A percentile compares a stretch with the other conserved stretches of the same genome.
These are phyloP conservation scores for Anthostomella pinea DNA, from an alignment of 2,329 filamentous ascomycete genomes.

Conservation along the genomic window DNA sequence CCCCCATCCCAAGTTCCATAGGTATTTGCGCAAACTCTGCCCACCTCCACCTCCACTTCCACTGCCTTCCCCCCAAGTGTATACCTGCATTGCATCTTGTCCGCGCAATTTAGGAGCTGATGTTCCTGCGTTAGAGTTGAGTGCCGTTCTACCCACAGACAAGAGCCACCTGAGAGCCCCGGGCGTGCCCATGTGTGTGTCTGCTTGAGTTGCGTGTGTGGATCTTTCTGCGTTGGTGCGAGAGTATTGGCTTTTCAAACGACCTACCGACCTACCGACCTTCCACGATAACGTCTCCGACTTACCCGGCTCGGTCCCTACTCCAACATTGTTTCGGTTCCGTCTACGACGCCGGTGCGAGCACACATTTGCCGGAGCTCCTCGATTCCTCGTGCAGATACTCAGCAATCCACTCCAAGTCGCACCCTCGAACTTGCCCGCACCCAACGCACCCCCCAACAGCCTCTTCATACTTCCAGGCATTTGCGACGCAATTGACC, in stretches of 20 bases:
- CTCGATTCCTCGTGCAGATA: neutral
- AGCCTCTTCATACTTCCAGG: no score
- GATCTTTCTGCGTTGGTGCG: slow-evolving; percentile 13
- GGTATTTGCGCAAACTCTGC: slow-evolving; percentile 25
- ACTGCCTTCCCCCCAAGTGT: no score
- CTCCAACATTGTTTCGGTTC: neutral
- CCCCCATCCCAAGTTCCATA: slow-evolving; percentile 12
- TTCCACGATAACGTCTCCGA: slow-evolving; percentile 20
- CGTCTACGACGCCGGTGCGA: neutral
- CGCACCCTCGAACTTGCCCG: no score
- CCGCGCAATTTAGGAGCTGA: slow-evolving; percentile 24
- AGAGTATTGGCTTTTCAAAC: slow-evolving; percentile 20
- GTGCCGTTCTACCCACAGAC: no score
- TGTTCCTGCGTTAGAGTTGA: slow-evolving; percentile 29
- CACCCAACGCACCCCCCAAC: no score
- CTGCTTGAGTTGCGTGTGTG: slow-evolving; percentile 10
- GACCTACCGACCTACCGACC: no score
- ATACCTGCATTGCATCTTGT: slow-evolving; percentile 19
- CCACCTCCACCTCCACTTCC: slow-evolving; percentile 21
- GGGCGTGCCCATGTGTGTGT: neutral
- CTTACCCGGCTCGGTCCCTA: slow-evolving; percentile 9
- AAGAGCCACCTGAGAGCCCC: no score
- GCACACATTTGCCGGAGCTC: neutral
- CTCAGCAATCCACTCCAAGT: no score
- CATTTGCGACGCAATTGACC: no score